Evolutionary conservation across 257 asterid genomes (phyloP), one percentile per base, ranked within the genome.

Genomic region (Jaltomata sinuosa): DNA sequence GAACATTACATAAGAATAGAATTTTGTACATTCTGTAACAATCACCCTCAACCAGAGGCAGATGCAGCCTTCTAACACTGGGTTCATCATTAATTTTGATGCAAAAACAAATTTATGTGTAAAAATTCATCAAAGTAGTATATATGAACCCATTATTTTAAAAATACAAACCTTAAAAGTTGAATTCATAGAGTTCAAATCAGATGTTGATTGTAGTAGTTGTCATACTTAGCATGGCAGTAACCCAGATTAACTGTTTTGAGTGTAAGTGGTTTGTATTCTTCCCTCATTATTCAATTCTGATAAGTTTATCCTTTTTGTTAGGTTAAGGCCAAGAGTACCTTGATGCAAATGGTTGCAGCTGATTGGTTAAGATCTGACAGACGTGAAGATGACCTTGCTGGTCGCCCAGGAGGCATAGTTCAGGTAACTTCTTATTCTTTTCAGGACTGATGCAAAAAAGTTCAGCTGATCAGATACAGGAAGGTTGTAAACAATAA

Each of bases 281-380:
- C 31, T 34, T 32, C 29, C 34, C 86, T 83, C 8, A 36, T 59
- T 79, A 88, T 81, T 42, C 32, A 27, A 42, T 78, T 76, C 77
- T 78, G 31, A 27, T 80, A 82, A 45, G 38, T 64, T 62, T 32
- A 8, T 52, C 10, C 83, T 25, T 83, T 74, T 32, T 45, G 5
- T 78, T 89, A 95, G 97, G 87, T 94, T 69, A 93, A 91, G 87
- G 95, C 98, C 47, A 93, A 90, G 84, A 89, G 89, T 80, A 90
- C 93, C 50, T 86, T 93, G 91, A 88, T 93, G 94, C 90, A 92
- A 84, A 74, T 95, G 91, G 94, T 94, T 62, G 98, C 88, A 80
- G 98, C 97, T 11, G 99, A 95, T 83, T 95, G 98, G 97, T 87
- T 95, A 82, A 92, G 88, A 85, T 95, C 98, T 6, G 88, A 90